Evolutionary conservation across 1,139 yeast species (phyloP), one percentile per base, ranked within the genome.

Genomic region (Hyphopichia burtonii): DNA sequence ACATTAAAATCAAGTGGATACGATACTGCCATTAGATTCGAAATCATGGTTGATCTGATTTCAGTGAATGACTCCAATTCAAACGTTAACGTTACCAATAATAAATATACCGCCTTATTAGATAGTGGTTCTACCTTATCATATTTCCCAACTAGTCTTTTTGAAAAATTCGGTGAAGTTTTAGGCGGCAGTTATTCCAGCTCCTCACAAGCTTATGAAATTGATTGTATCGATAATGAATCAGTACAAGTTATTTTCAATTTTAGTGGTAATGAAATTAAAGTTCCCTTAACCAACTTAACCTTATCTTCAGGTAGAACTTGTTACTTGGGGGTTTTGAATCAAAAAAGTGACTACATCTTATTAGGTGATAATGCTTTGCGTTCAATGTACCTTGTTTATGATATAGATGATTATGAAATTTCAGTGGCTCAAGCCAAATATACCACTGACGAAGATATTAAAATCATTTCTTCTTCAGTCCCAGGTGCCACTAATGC

Each of bases 371-470:
- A 87, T 60, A 76, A 83, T 27, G 82, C 88, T 63, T 65, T 90
- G 53, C 74, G 88, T 46, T 71, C 78, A 41, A 90, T 87, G 8
- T 89, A 89, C 58, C 78, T 83, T 42, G 96, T 88, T 35, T 88
- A 78, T 53, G 94, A 90, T 61, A 66, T 88, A 48, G 90, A 85
- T 27, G 78, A 76, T 48, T 63, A 68, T 41, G 80, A 82, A 54
- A 69, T 89, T 23, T 82, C 84, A 0, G 45, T 90, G 41, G 96
- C 94, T 1, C 87, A 78, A 51, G 84, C 82, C 6, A 65, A 63
- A 42, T 56, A 58, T 37, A 57, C 77, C 9, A 51, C 55, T 22
- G 62, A 63, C 5, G 75, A 71, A 42, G 59, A 72, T 39, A 69
- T 81, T 37, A 78, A 74, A 46, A 65, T 61, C 2, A 70, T 78